Evolutionary conservation across 805 yeast species (phyloP).

Genomic region (Ogataea polymorpha): DNA sequence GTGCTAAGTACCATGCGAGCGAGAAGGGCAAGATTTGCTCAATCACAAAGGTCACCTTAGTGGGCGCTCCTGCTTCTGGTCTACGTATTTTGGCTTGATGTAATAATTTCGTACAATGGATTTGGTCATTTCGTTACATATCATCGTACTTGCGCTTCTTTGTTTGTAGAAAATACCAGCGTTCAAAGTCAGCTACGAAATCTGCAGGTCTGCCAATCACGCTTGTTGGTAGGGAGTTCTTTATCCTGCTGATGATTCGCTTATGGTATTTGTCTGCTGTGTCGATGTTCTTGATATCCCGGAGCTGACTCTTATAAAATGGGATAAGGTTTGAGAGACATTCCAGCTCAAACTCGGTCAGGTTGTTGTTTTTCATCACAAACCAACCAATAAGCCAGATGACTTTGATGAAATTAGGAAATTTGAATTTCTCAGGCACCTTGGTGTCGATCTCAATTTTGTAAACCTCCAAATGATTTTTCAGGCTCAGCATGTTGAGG

Average conservation of each 20-base stretch:
- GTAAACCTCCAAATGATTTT: slow-evolving; percentile 59
- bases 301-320: slow-evolving; percentile 26
- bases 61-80: slow-evolving; percentile 94
- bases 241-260: slow-evolving; percentile 17
- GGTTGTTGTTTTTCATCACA: slow-evolving; percentile 13
- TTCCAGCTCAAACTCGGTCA: slow-evolving; percentile 16
- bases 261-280: slow-evolving; percentile 15
- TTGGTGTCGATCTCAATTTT: slow-evolving; percentile 62
- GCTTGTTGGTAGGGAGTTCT: slow-evolving; percentile 18
- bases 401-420: slow-evolving; percentile 70
- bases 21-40: slow-evolving; percentile 77
- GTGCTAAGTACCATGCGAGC: slow-evolving; percentile 76
- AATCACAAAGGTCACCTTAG: slow-evolving; percentile 69
- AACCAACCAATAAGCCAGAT: slow-evolving; percentile 65
- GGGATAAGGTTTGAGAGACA: slow-evolving; percentile 20
- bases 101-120: slow-evolving; percentile 9
- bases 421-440: slow-evolving; percentile 73
- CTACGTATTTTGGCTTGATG: slow-evolving; percentile 47
- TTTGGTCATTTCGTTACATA: slow-evolving; percentile 6
- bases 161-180: slow-evolving; percentile 15
- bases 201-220: slow-evolving; percentile 26
- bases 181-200: slow-evolving; percentile 23
- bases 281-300: slow-evolving; percentile 13
- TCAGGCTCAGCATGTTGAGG: slow-evolving; percentile 60
- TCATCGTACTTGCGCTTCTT: slow-evolving; percentile 4